Conservation (phyloP, 1,284 basidiomycete genomes). For the Boletellus deceptivus region DNA sequence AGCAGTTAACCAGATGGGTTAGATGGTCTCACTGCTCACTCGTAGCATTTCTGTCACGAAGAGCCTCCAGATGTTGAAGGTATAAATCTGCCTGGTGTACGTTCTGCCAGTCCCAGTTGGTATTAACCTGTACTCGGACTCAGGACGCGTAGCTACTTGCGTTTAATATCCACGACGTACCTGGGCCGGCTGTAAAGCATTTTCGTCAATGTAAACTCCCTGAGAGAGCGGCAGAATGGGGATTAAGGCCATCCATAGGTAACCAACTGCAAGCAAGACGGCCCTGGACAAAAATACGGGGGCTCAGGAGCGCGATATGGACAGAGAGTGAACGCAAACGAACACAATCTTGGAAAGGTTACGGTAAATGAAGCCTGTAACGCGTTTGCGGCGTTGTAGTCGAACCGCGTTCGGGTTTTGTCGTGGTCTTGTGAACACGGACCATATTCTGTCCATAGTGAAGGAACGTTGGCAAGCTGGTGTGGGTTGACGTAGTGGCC, state of each 20-base stretch:
- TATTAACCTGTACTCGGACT: constrained; percentile 64
- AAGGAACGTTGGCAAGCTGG: no score
- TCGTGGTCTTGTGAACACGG: constrained; percentile 16
- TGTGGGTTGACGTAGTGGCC: no score
- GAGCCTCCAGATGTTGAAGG: constrained; percentile 62
- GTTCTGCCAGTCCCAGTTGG: constrained; percentile 86
- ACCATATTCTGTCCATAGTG: constrained; percentile 23
- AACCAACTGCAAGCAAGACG: constrained; percentile 59
- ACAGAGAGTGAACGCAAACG: constrained; percentile 9
- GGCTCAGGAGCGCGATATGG: background rate
- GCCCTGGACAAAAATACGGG: constrained; percentile 37
- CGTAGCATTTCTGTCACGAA: constrained; percentile 63
- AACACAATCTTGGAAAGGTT: constrained; percentile 33
- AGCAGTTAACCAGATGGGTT: background rate
- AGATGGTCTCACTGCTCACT: constrained; percentile 61
- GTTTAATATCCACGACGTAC: constrained; percentile 40
- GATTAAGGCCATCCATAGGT: constrained; percentile 72
- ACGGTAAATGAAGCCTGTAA: constrained; percentile 17
- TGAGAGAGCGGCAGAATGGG: constrained; percentile 66
- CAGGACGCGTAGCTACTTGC: background rate
- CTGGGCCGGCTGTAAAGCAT: constrained; percentile 88
- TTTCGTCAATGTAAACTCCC: constrained; percentile 85
- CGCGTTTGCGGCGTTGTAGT: constrained; percentile 30
- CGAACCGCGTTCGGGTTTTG: constrained; percentile 15
- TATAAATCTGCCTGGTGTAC: constrained; percentile 82